Percentiles rank a stretch among this genome's conserved stretches.
These are phyloP conservation scores for Mycena sanguinolenta DNA, from an alignment of 768 basidiomycete species.

Conservation along the genomic window DNA sequence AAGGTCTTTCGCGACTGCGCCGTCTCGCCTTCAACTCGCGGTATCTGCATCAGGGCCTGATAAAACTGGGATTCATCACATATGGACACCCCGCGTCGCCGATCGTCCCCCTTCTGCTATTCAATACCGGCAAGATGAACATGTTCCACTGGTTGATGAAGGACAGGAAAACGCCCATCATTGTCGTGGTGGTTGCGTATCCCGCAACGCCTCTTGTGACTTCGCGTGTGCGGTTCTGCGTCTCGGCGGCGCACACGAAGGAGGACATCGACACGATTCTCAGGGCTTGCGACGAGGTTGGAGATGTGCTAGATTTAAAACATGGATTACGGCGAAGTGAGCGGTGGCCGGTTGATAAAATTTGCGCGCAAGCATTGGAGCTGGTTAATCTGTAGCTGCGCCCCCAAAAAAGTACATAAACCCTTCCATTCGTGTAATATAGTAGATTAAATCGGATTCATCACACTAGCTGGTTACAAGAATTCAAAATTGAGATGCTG, in stretches of 20 bases:
- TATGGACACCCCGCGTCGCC: slow-evolving; percentile 94
- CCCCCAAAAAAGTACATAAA: slow-evolving; percentile 20
- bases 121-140: slow-evolving; percentile 94
- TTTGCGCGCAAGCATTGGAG: slow-evolving; percentile 80
- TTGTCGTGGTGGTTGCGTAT: slow-evolving; percentile 92
- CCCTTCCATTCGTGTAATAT: slow-evolving; percentile 6
- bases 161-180: slow-evolving; percentile 82
- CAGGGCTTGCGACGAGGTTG: slow-evolving; percentile 92
- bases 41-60: slow-evolving; percentile 88
- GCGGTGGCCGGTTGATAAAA: slow-evolving; percentile 85
- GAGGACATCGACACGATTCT: slow-evolving; percentile 92
- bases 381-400: slow-evolving; percentile 61
- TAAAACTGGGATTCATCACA: slow-evolving; percentile 96
- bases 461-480: too few relatives aligned
- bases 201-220: slow-evolving; percentile 93
- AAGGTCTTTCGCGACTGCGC: slow-evolving; percentile 85
- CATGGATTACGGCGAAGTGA: slow-evolving; percentile 69
- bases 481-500: too few relatives aligned
- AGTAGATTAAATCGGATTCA: neutral
- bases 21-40: slow-evolving; percentile 96
- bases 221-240: slow-evolving; percentile 92
- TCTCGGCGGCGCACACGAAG: slow-evolving; percentile 96
- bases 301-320: slow-evolving; percentile 91
- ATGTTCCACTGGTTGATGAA: slow-evolving; percentile 93
- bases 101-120: slow-evolving; percentile 92